phyloP scores from a whole-genome alignment of 352 stramenopile species.

The Phytophthora boehmeriae region DNA sequence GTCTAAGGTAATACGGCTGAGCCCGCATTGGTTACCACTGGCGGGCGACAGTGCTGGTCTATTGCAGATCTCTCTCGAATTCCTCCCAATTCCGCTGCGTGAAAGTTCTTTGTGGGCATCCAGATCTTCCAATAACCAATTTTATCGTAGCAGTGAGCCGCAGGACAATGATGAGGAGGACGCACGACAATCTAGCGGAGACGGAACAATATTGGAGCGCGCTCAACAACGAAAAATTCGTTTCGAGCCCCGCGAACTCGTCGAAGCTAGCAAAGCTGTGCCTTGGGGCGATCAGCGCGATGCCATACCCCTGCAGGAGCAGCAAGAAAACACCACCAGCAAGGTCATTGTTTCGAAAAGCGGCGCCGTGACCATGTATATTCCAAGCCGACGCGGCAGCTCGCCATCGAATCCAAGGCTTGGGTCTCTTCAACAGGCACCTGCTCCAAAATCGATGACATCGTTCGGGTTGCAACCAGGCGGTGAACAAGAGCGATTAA shows the following conservation, averaged over 20 bases:
- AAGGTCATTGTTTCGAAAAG: conserved; percentile 47
- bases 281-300: conserved; percentile 37
- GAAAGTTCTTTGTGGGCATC: not conserved
- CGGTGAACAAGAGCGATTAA: conserved; percentile 36
- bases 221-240: conserved; percentile 22
- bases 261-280: conserved; percentile 10
- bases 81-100: conserved; percentile 30
- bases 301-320: conserved; percentile 8
- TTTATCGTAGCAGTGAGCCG: conserved; percentile 4
- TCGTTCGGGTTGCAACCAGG: conserved; percentile 22
- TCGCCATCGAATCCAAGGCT: conserved; percentile 18
- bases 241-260: conserved; percentile 34
- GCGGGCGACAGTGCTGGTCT: conserved; percentile 44
- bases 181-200: conserved; percentile 10
- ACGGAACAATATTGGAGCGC: conserved; percentile 19
- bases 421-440: conserved; percentile 7
- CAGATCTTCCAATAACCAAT: conserved; percentile 8
- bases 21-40: conserved; percentile 53
- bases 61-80: conserved; percentile 60
- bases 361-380: conserved; percentile 59
- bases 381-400: conserved; percentile 32
- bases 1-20: conserved; percentile 16
- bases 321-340: conserved; percentile 7
- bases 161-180: conserved; percentile 28
- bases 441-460: conserved; percentile 2